Conservation (phyloP, 768 basidiomycete species). For the Strobilomyces dryophilus region DNA sequence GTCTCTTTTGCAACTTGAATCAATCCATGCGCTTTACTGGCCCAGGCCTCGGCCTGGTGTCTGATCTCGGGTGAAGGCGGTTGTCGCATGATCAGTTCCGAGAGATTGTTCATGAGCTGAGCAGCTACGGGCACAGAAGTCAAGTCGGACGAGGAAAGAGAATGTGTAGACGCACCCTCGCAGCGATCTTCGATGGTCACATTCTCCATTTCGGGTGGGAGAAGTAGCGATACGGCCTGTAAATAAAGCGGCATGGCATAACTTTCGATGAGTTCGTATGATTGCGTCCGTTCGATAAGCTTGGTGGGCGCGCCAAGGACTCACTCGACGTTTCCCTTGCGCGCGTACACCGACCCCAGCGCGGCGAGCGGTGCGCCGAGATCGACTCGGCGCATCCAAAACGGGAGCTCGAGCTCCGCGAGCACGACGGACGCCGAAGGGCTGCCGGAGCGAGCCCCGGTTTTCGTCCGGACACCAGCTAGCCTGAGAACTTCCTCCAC, state of each 20-base stretch:
- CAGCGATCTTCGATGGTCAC: constrained; percentile 37
- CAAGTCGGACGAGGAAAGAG: too few species aligned
- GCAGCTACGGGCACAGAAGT: constrained; percentile 29
- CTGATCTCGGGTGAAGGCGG: constrained; percentile 34
- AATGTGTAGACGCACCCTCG: constrained; percentile 39
- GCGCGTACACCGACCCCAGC: constrained; percentile 55
- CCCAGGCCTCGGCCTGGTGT: constrained; percentile 57
- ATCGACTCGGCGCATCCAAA: constrained; percentile 57
- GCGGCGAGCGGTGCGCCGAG: constrained; percentile 67
- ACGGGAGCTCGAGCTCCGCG: constrained; percentile 52
- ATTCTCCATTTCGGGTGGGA: constrained; percentile 37
- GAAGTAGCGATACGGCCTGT: constrained; percentile 57
- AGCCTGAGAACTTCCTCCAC: constrained; percentile 41
- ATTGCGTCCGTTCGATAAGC: not conserved
- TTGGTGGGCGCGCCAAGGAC: not conserved
- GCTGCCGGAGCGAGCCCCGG: not conserved
- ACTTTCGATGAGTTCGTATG: constrained; percentile 29
- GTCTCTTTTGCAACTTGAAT: not conserved
- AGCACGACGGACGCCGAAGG: constrained; percentile 29
- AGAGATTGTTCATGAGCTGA: constrained; percentile 48
- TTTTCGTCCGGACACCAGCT: constrained; percentile 9
- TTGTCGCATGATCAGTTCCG: constrained; percentile 36
- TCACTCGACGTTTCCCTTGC: constrained; percentile 46
- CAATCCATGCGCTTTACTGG: constrained; percentile 40
- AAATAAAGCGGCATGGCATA: constrained; percentile 51